phyloP scores from a whole-genome alignment of 2,329 filamentous ascomycete species.

The Fusarium sp. region DNA sequence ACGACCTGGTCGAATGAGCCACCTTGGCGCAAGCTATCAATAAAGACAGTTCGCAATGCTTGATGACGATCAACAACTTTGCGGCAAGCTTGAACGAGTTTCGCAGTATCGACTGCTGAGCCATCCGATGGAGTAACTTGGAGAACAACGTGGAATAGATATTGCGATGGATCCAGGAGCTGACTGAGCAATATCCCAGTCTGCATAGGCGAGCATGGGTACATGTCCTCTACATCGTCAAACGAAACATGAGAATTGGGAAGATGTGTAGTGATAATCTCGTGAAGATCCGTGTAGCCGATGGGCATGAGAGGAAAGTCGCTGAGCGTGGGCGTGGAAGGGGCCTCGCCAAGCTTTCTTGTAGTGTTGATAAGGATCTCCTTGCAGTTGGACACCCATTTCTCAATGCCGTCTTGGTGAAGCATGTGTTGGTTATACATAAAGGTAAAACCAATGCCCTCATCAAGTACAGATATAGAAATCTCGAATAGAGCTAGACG shows the following conservation, averaged over 20 bases:
- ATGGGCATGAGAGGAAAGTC: conserved; percentile 50
- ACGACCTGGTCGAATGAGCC: conserved; percentile 48
- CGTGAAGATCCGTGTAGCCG: conserved; percentile 45
- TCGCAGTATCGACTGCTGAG: background rate
- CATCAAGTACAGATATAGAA: conserved; percentile 14
- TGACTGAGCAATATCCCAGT: conserved; percentile 52
- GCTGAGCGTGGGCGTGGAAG: conserved; percentile 44
- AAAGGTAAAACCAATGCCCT: background rate
- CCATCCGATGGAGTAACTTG: conserved; percentile 1
- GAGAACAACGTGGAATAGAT: conserved; percentile 32
- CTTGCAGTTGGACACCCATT: conserved; percentile 27
- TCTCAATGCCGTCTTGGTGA: conserved; percentile 18
- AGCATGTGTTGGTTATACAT: conserved; percentile 32
- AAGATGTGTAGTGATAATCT: conserved; percentile 36
- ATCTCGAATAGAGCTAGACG: conserved; percentile 38
- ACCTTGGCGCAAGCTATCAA: conserved; percentile 40
- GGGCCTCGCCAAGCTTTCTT: conserved; percentile 12
- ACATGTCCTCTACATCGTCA: conserved; percentile 48
- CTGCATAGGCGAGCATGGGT: conserved; percentile 54
- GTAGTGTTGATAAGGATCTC: conserved; percentile 6
- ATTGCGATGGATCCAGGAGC: conserved; percentile 27
- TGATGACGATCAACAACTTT: conserved; percentile 45
- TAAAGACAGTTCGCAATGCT: conserved; percentile 48
- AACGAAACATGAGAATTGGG: conserved; percentile 27
- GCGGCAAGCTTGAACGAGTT: conserved; percentile 20